Base-by-base conservation (phyloP, 331 rosid genomes). In the Pyrus hybrid region DNA sequence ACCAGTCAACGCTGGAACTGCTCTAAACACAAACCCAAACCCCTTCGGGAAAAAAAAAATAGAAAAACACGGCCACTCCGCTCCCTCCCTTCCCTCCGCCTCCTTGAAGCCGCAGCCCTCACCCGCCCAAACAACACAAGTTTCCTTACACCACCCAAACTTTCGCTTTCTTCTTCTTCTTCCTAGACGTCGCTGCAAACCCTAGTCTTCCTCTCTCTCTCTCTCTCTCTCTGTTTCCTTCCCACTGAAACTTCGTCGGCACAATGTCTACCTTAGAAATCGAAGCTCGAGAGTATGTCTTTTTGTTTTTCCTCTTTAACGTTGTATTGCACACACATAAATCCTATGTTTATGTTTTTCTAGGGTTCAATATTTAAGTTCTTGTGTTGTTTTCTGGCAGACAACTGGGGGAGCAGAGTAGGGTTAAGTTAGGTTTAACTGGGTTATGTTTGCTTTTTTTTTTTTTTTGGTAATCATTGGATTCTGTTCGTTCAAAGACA, bases 281-380 rank as follows among this genome's bases (percentile, higher is more conserved):
- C 75, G 99, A 94, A 90, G 97, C 99, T 81, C 90, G 95, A 70
- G 99, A 94, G 98, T 93, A 83, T 43, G 90, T 78, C 70, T 70
- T 26, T 74, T 37, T 70, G 13, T 37, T 12, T 60, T 5, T 23
- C 5, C n/a, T n/a, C n/a, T n/a, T n/a, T n/a, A n/a, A n/a, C n/a
- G n/a, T n/a, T n/a, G n/a, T n/a, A n/a, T n/a, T n/a, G n/a, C n/a
- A n/a, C n/a, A n/a, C n/a, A n/a, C n/a, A n/a, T n/a, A n/a, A n/a
- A n/a, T n/a, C n/a, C 37, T 13, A 28, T 63, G 35, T 14, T 63
- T 61, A 13, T 61, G 10, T 26, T 61, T 7, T 12, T 16, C 30
- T 23, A 7, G 37, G 22, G 37, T 26, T 16, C 58, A 51, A 23
- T 70, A 20, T 26, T 45, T 6, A 23, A 49, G 28, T 53, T 70